A percentile compares a stretch with the other conserved stretches of the same genome.
Evolutionary conservation across 2,329 filamentous ascomycete species (phyloP).

Genomic region (Ascochyta koolunga): DNA sequence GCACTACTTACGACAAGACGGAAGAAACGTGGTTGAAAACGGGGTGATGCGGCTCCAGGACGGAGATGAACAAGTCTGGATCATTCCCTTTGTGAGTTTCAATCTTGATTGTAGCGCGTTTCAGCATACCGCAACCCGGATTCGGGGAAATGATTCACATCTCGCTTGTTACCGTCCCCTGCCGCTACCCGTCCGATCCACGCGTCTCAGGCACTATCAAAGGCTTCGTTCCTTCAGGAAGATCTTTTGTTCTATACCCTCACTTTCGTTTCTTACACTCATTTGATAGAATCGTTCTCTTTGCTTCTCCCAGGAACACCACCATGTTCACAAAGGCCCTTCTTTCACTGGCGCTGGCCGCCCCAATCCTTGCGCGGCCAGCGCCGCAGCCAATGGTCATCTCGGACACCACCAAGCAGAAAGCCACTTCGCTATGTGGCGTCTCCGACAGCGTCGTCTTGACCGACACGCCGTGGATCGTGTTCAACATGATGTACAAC

Average conservation of each 20-base stretch:
- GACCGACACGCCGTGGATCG: conserved; percentile 52
- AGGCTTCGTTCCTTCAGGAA: not conserved
- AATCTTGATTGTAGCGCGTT: conserved; percentile 7
- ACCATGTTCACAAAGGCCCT: conserved; percentile 10
- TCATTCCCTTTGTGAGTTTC: not conserved
- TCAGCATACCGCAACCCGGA: conserved; percentile 2
- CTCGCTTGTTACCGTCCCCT: conserved; percentile 4
- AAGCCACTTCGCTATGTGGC: conserved; percentile 23
- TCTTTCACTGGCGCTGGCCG: conserved; percentile 20
- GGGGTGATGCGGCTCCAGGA: not conserved
- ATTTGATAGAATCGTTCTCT: conserved; percentile 1
- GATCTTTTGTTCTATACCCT: not conserved
- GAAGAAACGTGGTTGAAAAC: not conserved
- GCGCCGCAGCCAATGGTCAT: conserved; percentile 21
- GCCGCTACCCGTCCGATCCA: not conserved
- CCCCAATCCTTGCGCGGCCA: conserved; percentile 14
- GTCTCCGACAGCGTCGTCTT: conserved; percentile 37
- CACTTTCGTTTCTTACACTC: conserved; percentile 2
- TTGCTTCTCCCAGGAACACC: not conserved
- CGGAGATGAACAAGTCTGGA: conserved; percentile 6
- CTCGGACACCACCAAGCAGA: conserved; percentile 20
- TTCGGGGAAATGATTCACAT: conserved; percentile 13
- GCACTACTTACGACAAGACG: not conserved
- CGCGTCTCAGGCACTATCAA: not conserved
- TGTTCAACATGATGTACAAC: conserved; percentile 56